Base-by-base conservation (phyloP, 441 rosid species). In the Melastoma candidum region DNA sequence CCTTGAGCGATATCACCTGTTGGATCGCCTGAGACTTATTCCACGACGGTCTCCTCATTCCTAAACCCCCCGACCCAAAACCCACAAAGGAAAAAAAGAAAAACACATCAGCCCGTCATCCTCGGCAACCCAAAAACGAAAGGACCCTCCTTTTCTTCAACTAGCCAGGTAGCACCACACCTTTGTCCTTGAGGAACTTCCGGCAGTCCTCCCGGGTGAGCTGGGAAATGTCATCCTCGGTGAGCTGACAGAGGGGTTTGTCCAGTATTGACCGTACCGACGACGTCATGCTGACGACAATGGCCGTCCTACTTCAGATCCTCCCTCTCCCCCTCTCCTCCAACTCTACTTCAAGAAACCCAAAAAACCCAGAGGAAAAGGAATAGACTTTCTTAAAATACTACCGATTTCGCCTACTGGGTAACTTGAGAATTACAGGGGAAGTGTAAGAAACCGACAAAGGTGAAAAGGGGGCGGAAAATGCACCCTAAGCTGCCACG, bases 21-120 rank as follows among this genome's bases (percentile, higher is more conserved):
- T 93, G 96, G 81, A 93, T 85, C 79, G 98, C 97, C 73, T 93
- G 98, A 59, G 98, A 88, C 74, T 93, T 88, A 87, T 93, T 93
- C 98, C 98, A 93, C 3, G 98, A 93, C 27, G 98, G 98, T 48
- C 88, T 77, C 17, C 98, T 81, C 98, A 93, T 93, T 71, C 98
- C 98, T 93, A 32, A 32, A 32, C 7, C 41, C 22, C 36, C 41
- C 41, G 41, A 85, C 57, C n/a, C 45, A n/a, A 2, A 4, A 53
- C 8, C 22, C 22, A 17, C 1, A 17, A 17, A 17, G 22, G 22
- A 17, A 17, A 17, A 17, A 17, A 17, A 17, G 22, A 36, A 26
- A 12, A 47, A 51, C 29, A 22, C 43, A 68, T 69, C 82, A 74
- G 22, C 90, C 85, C 78, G 85, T 71, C 75, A 70, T 63, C 64